These are phyloP conservation scores for Xylariaceae sp. DNA, from an alignment of 2,329 filamentous ascomycete species.

Conservation along the genomic window DNA sequence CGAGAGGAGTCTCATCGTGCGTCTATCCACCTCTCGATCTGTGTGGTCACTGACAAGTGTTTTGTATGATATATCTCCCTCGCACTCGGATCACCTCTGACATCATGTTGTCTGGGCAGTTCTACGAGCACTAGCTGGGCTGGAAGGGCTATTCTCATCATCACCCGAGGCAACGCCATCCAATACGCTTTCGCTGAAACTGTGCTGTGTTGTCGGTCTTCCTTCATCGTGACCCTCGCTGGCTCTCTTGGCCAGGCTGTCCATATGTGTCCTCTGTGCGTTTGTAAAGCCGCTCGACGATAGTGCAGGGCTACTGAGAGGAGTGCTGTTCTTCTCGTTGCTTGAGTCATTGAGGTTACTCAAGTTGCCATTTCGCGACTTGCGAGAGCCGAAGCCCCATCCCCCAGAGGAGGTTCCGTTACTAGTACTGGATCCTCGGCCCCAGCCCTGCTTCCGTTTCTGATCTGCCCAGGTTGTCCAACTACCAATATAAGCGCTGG, in stretches of 20 bases:
- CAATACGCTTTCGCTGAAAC: conserved; percentile 44
- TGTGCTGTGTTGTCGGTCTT: conserved; percentile 38
- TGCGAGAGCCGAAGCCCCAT: conserved; percentile 33
- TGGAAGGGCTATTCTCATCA: conserved; percentile 24
- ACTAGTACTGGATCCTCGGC: conserved; percentile 25
- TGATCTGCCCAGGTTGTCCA: conserved; percentile 71
- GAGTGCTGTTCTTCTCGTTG: conserved; percentile 32
- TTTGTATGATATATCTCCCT: too few relatives aligned
- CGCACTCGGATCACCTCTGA: too few relatives aligned
- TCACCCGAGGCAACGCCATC: conserved; percentile 32
- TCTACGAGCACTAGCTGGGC: conserved; percentile 23
- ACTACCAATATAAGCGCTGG: conserved; percentile 62
- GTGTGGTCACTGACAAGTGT: too few relatives aligned
- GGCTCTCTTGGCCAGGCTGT: conserved; percentile 16
- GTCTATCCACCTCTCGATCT: too few relatives aligned
- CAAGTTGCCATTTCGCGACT: conserved; percentile 27
- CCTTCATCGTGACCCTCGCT: conserved; percentile 23
- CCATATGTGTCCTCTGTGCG: conserved; percentile 30
- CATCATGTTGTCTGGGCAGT: too few relatives aligned
- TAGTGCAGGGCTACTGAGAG: conserved; percentile 31
- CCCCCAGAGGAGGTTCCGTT: conserved; percentile 36
- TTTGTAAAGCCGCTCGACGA: conserved; percentile 37
- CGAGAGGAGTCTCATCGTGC: too few relatives aligned
- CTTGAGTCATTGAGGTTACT: conserved; percentile 23
- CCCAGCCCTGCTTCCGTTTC: conserved; percentile 59